Evolutionary conservation across 768 basidiomycete genomes (phyloP), one percentile per base, ranked within the genome.

Genomic region (Asterophora parasitica): DNA sequence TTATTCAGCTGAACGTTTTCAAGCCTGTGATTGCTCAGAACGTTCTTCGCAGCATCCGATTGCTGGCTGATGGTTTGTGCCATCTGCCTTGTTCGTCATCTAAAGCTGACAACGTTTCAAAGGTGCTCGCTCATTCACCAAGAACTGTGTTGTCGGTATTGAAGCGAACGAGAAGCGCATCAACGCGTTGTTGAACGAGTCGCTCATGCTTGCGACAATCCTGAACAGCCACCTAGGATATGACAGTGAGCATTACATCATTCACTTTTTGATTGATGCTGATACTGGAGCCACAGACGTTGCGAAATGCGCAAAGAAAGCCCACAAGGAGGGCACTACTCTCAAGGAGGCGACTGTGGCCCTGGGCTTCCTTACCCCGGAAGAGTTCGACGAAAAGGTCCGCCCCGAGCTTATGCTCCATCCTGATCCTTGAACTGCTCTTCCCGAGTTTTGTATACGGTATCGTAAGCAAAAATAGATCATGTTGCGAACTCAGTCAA

Each of bases 21-120:
- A 99, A 99, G 73, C 96, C 96, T 38, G 92, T 98, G 52, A 88
- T 98, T 59, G 95, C 95, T 70, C 96, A 94, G 75, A 98, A 96
- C 67, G 88, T 99, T 26, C 73, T 98, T 44, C 94, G 95, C 67
- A 93, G 91, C 65, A 94, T 98, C 60, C 85, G 95, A 16, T 73
- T 99, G 44, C 74, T 98, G 44, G 81, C 90, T 51, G 96, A 98
- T 67, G 96, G 95, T 83, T 59, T 50, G 77, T 58, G 36, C 46
- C 19, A 35, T 36, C 42, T 20, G 37, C 8, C 27, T 50, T 46
- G 52, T 55, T 48, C 44, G 50, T 39, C 49, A 42, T 51, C 42
- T 46, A 23, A 42, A 28, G 23, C 30, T 46, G 39, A 42, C 53
- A 49, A 54, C 42, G 41, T 45, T 44, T 36, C 44, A 37, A 48